Percentiles rank a stretch among this genome's conserved stretches.
Evolutionary conservation across 169 alveolate genomes (phyloP).

Genomic region (Plasmodium vivax): DNA sequence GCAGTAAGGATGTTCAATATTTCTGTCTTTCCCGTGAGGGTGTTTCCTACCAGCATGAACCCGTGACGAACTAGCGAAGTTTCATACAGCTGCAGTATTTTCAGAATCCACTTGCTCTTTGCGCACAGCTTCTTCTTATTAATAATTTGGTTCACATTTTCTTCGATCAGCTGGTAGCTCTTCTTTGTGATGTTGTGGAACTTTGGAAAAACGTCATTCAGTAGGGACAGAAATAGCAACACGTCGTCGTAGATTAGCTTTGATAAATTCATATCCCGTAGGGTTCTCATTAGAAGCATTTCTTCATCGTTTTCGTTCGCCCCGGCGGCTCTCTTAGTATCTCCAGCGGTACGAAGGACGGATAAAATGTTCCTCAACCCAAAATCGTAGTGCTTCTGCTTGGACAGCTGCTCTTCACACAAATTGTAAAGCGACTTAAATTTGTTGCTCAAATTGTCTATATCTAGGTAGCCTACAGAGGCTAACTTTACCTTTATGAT

Average conservation of each 20-base stretch:
- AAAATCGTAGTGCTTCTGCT: constrained; percentile 97
- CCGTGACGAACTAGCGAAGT: constrained; percentile 98
- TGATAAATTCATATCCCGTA: constrained; percentile 95
- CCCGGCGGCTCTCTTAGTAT: constrained; percentile 92
- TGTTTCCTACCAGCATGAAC: constrained; percentile 97
- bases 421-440: constrained; percentile 95
- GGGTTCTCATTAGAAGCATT: constrained; percentile 90
- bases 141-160: constrained; percentile 86
- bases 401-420: constrained; percentile 93
- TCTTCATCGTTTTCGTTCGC: constrained; percentile 89
- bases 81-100: constrained; percentile 81
- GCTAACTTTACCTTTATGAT: constrained; percentile 94
- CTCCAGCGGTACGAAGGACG: constrained; percentile 95
- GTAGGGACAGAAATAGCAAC: constrained; percentile 93
- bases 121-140: constrained; percentile 81
- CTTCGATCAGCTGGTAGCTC: constrained; percentile 92
- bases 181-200: constrained; percentile 93
- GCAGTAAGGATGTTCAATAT: constrained; percentile 93
- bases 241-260: constrained; percentile 96
- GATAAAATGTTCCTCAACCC: constrained; percentile 98
- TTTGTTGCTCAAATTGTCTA: constrained; percentile 93
- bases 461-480: constrained; percentile 96
- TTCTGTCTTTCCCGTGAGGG: constrained; percentile 97
- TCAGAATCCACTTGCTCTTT: constrained; percentile 58
- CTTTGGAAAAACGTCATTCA: constrained; percentile 97